Evolutionary conservation across 805 yeast genomes (phyloP).

Genomic region (Candida pseudofarinosa): DNA sequence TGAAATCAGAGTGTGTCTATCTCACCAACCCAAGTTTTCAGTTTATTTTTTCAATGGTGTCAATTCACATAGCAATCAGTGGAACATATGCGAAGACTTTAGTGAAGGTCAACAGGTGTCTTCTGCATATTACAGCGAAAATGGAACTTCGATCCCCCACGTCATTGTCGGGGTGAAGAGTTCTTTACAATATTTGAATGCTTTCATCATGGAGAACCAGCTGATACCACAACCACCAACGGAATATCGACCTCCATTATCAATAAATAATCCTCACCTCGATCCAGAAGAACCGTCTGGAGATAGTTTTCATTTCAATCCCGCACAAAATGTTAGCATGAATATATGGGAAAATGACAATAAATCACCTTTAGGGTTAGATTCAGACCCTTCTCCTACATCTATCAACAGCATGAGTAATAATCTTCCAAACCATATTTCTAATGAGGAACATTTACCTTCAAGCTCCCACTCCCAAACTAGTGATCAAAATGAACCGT

Average conservation of each 20-base stretch:
- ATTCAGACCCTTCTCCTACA: slow-evolving; percentile 16
- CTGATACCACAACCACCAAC: slow-evolving; percentile 7
- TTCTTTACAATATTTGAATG: slow-evolving; percentile 50
- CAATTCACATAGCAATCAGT: slow-evolving; percentile 53
- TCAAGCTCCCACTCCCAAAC: slow-evolving; percentile 3
- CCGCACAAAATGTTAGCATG: slow-evolving; percentile 5
- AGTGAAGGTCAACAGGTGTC: slow-evolving; percentile 81
- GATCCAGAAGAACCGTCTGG: background rate
- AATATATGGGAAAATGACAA: slow-evolving; percentile 10
- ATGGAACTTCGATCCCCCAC: slow-evolving; percentile 63
- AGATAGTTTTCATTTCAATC: slow-evolving; percentile 6
- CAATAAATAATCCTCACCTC: slow-evolving; percentile 6
- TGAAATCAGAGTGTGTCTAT: slow-evolving; percentile 48
- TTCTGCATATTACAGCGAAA: slow-evolving; percentile 52
- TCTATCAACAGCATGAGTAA: slow-evolving; percentile 11
- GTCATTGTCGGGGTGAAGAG: slow-evolving; percentile 55
- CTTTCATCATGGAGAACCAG: slow-evolving; percentile 46
- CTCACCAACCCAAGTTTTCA: slow-evolving; percentile 71
- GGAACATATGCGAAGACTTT: slow-evolving; percentile 82
- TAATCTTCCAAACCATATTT: slow-evolving; percentile 2
- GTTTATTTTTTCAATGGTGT: slow-evolving; percentile 64
- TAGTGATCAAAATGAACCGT: slow-evolving; percentile 7
- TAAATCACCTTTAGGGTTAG: slow-evolving; percentile 16
- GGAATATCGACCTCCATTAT: slow-evolving; percentile 7
- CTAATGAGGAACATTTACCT: slow-evolving; percentile 1